Evolutionary conservation across 805 yeast genomes (phyloP), one percentile per base, ranked within the genome.

Genomic region (Alloascoidea africana): DNA sequence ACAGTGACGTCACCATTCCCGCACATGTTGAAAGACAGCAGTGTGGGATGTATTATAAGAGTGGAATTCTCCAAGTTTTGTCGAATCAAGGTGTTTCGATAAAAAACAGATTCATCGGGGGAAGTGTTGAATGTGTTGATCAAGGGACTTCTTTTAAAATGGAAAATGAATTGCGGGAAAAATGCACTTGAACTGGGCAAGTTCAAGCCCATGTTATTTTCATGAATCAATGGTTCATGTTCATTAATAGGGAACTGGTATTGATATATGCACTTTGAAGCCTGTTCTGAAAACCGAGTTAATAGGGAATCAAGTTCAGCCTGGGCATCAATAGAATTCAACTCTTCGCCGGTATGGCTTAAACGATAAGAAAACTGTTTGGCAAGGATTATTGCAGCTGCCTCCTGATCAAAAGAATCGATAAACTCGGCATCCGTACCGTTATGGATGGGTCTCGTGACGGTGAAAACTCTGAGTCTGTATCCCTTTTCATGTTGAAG

Each of bases 1-100:
- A 77, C 76, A 43, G 70, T 76, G 2, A 27, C 19, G 11, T 23
- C 30, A n/a, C n/a, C n/a, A n/a, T n/a, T n/a, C n/a, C n/a, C n/a
- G n/a, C n/a, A n/a, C 13, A 23, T 39, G 27, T 2, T 17, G 2
- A 43, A 17, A 15, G 42, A 39, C 40, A 47, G 54, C n/a, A 60
- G 40, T n/a, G 37, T 39, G 1, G 68, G 68, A 27, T 46, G 44
- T 19, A 63, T 55, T 36, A 51, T 50, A 5, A 39, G 39, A 14
- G 47, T 34, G 1, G 63, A 51, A 4, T 37, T 37, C 2, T 46
- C 42, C 11, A 41, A 34, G 4, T 44, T 39, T 17, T 49, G 37
- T 33, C 42, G 48, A 35, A 52, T 38, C 33, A 59, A 59, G 51
- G 55, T 46, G 34, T 53, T 51, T 41, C 62, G 64, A 41, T 60